phyloP scores from a whole-genome alignment of 2,329 filamentous ascomycete genomes.

The Colletotrichum musicola region DNA sequence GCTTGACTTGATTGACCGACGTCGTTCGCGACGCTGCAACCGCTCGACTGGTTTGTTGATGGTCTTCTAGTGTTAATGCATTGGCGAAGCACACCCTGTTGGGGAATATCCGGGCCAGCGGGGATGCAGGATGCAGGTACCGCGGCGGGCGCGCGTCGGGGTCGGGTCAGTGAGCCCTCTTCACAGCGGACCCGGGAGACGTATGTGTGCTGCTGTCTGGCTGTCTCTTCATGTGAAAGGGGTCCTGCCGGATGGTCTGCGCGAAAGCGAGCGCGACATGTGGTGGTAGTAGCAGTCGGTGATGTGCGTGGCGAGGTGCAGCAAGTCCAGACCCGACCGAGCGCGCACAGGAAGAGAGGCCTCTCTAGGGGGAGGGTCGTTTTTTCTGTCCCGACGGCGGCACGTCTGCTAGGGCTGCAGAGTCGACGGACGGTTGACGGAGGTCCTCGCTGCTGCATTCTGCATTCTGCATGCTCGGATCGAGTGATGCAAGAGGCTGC shows the following conservation, averaged over 20 bases:
- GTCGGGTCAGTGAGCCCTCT: background rate
- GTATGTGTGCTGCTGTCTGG: background rate
- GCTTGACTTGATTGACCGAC: background rate
- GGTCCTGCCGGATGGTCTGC: background rate
- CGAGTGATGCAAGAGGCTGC: constrained; percentile 26
- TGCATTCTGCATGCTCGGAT: background rate
- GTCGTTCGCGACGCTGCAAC: background rate
- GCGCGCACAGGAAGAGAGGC: background rate
- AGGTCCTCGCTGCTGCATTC: background rate
- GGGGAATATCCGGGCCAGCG: constrained; percentile 14
- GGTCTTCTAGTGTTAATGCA: too few relatives aligned
- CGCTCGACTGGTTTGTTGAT: too few relatives aligned
- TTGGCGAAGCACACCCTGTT: background rate
- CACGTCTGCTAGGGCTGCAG: constrained; percentile 10
- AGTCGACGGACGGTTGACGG: background rate
- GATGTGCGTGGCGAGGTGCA: constrained; percentile 1
- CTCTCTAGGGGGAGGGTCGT: background rate
- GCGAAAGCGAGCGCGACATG: background rate
- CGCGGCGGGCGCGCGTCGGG: constrained; percentile 3
- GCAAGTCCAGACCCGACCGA: constrained; percentile 22
- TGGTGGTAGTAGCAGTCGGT: background rate
- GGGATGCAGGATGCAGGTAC: constrained; percentile 21
- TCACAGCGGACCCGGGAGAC: too few relatives aligned
- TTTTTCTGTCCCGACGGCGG: background rate
- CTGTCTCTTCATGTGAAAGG: constrained; percentile 6